These are phyloP conservation scores for Amphirosellinia nigrospora DNA, from an alignment of 495 filamentous ascomycete species.

Conservation along the genomic window DNA sequence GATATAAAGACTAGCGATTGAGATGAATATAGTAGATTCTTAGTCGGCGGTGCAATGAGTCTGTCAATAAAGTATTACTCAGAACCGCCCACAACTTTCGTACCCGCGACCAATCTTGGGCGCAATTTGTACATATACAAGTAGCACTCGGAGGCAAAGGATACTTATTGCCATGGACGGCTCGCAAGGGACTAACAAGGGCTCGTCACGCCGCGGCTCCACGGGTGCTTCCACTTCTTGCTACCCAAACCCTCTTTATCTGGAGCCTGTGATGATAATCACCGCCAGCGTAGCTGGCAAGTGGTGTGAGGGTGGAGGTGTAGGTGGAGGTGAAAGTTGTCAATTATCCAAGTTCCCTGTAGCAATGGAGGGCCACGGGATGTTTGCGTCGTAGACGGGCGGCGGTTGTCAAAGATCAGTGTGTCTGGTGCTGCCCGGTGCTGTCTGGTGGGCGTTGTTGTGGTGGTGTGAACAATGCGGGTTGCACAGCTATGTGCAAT, in stretches of 20 bases:
- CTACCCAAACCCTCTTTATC: slow-evolving; percentile 25
- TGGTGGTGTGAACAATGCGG: slow-evolving; percentile 16
- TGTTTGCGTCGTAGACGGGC: slow-evolving; percentile 10
- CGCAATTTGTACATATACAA: slow-evolving; percentile 1
- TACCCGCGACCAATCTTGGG: not conserved
- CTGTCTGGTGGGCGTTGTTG: slow-evolving; percentile 9
- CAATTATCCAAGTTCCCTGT: slow-evolving; percentile 3
- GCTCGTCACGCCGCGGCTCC: slow-evolving; percentile 19
- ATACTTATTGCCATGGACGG: not conserved
- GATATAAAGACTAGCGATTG: not conserved
- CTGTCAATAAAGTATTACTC: not conserved
- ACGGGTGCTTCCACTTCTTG: slow-evolving; percentile 18
- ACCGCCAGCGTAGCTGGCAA: slow-evolving; percentile 18
- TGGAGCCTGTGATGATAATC: slow-evolving; percentile 21
- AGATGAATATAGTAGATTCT: not conserved
- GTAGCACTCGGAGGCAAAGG: slow-evolving; percentile 7
- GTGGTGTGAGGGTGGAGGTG: slow-evolving; percentile 21
- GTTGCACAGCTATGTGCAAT: not conserved
- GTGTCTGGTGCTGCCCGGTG: slow-evolving; percentile 18
- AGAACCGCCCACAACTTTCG: not conserved
- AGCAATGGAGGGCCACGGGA: slow-evolving; percentile 10
- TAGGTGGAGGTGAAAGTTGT: slow-evolving; percentile 16
- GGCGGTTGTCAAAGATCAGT: not conserved
- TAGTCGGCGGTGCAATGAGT: not conserved
- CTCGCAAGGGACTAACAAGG: slow-evolving; percentile 16